A percentile compares a stretch with the other conserved stretches of the same genome.
phyloP scores from a whole-genome alignment of 2,329 filamentous ascomycete species.

The Fusarium oxysporum region DNA sequence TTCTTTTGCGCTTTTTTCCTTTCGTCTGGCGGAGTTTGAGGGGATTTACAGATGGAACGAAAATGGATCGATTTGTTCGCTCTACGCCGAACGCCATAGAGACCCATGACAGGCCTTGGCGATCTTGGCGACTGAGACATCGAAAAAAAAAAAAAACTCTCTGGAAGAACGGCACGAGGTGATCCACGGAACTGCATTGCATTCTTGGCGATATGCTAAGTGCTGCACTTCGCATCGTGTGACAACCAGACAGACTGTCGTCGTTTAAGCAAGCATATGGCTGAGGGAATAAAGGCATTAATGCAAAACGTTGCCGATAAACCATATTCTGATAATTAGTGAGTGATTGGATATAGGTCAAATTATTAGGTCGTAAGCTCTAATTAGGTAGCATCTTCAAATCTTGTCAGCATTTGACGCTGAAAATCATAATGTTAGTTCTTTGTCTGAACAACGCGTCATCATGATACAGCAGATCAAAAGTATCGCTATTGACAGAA shows the following conservation, averaged over 20 bases:
- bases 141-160: background rate
- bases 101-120: slow-evolving; percentile 15
- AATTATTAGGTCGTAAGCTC: background rate
- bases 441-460: slow-evolving; percentile 7
- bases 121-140: slow-evolving; percentile 2
- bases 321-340: background rate
- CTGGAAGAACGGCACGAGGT: slow-evolving; percentile 27
- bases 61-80: slow-evolving; percentile 11
- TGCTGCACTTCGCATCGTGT: background rate
- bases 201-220: slow-evolving; percentile 16
- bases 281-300: background rate
- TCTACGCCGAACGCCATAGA: background rate
- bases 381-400: background rate
- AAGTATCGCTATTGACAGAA: background rate
- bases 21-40: slow-evolving; percentile 1
- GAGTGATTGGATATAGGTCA: background rate
- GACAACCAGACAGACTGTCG: background rate
- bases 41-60: background rate
- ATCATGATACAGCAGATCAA: slow-evolving; percentile 9
- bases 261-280: background rate
- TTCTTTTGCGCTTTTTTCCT: background rate
- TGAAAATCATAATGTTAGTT: background rate
- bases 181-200: slow-evolving; percentile 20
- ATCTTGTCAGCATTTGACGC: slow-evolving; percentile 5
- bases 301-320: background rate